These are phyloP conservation scores for Lentinula lateritia DNA, from an alignment of 768 basidiomycete species.

Conservation along the genomic window DNA sequence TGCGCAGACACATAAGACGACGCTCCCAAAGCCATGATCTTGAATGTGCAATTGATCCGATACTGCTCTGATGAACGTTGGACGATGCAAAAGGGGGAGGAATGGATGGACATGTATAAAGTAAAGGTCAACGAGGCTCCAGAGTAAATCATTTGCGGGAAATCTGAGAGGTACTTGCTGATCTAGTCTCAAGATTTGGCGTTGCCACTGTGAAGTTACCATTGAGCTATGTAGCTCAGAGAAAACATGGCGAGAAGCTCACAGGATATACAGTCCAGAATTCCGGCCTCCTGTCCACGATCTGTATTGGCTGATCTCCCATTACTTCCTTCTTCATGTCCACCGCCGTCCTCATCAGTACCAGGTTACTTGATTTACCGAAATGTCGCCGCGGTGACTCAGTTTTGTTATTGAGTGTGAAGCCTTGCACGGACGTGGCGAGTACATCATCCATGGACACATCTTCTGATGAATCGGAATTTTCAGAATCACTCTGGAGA, in stretches of 20 bases:
- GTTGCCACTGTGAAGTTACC: background rate
- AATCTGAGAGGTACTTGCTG: conserved; percentile 15
- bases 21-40: conserved; percentile 26
- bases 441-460: background rate
- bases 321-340: conserved; percentile 34
- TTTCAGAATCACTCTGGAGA: background rate
- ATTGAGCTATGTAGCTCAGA: background rate
- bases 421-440: background rate
- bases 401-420: background rate
- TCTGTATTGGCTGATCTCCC: conserved; percentile 13
- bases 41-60: background rate
- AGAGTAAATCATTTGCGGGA: conserved; percentile 30
- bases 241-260: conserved; percentile 12
- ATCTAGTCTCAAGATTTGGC: background rate
- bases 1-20: conserved; percentile 49
- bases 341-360: conserved; percentile 38
- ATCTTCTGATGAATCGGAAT: background rate
- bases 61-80: conserved; percentile 38
- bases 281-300: conserved; percentile 6
- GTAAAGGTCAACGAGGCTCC: conserved; percentile 39
- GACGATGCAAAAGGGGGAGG: conserved; percentile 46
- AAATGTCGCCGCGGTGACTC: background rate
- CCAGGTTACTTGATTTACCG: conserved; percentile 37
- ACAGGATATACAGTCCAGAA: conserved; percentile 15
- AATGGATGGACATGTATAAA: conserved; percentile 35